Percentiles rank a stretch among this genome's conserved stretches.
Conservation (phyloP, 2,329 filamentous ascomycete species). For the Aspergillus sp. region DNA sequence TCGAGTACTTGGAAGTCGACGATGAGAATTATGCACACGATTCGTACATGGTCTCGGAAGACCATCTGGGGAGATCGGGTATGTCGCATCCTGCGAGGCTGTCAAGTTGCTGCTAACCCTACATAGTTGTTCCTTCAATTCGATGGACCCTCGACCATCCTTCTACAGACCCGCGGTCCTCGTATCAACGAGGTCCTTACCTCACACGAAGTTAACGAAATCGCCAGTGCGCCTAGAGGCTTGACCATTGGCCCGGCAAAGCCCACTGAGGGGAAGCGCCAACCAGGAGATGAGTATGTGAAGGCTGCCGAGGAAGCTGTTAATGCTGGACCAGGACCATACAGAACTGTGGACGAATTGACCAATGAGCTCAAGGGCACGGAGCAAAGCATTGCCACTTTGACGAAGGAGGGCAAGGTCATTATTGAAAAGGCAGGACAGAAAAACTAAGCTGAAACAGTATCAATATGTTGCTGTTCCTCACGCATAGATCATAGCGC, state of each 20-base stretch:
- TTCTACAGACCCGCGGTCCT: slow-evolving; percentile 84
- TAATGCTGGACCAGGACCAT: slow-evolving; percentile 27
- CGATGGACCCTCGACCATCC: slow-evolving; percentile 78
- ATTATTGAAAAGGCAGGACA: slow-evolving; percentile 53
- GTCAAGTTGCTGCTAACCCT: slow-evolving; percentile 3
- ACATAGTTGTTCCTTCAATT: slow-evolving; percentile 79
- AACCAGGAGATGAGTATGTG: slow-evolving; percentile 18
- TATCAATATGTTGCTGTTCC: background rate
- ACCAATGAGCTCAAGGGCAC: slow-evolving; percentile 35
- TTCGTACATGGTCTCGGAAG: slow-evolving; percentile 75
- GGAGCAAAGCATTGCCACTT: slow-evolving; percentile 52
- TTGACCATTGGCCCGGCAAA: slow-evolving; percentile 62
- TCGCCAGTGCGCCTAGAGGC: slow-evolving; percentile 79
- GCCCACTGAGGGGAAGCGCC: slow-evolving; percentile 16
- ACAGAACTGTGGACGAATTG: slow-evolving; percentile 32
- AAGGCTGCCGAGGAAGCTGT: slow-evolving; percentile 27
- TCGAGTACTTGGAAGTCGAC: slow-evolving; percentile 72
- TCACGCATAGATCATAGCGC: slow-evolving; percentile 15
- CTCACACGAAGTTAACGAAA: slow-evolving; percentile 80
- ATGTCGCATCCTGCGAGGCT: slow-evolving; percentile 28
- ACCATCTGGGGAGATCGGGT: slow-evolving; percentile 90
- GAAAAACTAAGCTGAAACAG: slow-evolving; percentile 20
- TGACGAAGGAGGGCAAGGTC: slow-evolving; percentile 66
- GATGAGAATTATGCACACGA: slow-evolving; percentile 63
- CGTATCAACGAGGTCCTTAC: slow-evolving; percentile 77